phyloP scores from a whole-genome alignment of 306 rosid genomes.

The Arachis hypogaea region DNA sequence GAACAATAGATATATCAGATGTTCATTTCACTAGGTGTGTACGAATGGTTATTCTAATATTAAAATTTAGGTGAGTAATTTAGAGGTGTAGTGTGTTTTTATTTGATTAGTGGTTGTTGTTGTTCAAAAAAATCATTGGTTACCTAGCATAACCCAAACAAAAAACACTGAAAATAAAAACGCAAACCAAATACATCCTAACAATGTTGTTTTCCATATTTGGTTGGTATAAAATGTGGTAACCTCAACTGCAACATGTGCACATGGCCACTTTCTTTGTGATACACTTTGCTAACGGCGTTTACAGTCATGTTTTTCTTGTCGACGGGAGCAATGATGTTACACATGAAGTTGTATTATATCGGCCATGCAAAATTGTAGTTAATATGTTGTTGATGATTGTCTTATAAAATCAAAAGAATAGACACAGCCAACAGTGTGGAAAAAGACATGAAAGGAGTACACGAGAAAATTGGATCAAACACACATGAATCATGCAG shows the following conservation, averaged over 20 bases:
- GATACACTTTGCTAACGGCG: neutral
- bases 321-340: neutral
- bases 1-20: too few species aligned
- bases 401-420: neutral
- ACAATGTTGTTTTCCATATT: neutral
- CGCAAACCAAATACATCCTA: too few species aligned
- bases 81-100: too few species aligned
- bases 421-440: neutral
- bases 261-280: constrained; percentile 14
- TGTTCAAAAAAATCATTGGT: too few species aligned
- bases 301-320: neutral
- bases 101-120: too few species aligned
- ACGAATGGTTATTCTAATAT: too few species aligned
- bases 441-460: neutral
- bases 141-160: too few species aligned
- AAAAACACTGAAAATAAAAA: too few species aligned
- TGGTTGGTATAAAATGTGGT: constrained; percentile 8
- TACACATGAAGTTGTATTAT: neutral
- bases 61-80: too few species aligned
- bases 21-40: too few species aligned
- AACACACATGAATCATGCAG: neutral
- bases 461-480: neutral
- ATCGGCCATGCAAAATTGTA: neutral
- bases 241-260: neutral
- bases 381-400: too few species aligned